Conservation (phyloP, 202 grass and related monocot genomes). For the Musa balbisiana region DNA sequence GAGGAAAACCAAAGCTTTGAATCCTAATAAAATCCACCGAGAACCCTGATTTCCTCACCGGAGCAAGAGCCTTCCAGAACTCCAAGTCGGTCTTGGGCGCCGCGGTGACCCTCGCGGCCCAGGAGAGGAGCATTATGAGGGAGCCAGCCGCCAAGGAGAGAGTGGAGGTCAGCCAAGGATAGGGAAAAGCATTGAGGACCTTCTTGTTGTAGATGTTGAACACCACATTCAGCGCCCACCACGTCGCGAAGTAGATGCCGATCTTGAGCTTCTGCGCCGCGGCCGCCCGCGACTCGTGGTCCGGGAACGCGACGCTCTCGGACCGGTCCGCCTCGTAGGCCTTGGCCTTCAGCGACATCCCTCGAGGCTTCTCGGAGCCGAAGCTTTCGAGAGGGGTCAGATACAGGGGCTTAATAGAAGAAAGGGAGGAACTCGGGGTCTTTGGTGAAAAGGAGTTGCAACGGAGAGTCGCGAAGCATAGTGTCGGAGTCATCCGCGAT, state of each 20-base stretch:
- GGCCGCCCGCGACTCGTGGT: neutral
- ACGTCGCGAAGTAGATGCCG: neutral
- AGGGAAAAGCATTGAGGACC: neutral
- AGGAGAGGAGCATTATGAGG: slow-evolving; percentile 1
- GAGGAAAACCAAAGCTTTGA: neutral
- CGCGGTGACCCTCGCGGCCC: neutral
- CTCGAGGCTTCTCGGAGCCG: neutral
- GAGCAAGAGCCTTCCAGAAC: neutral
- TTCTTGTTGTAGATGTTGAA: slow-evolving; percentile 6
- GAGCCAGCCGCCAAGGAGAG: neutral
- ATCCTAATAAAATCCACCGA: neutral
- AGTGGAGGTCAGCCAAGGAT: neutral
- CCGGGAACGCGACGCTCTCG: neutral
- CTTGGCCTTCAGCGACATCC: neutral
- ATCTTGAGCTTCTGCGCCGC: neutral
- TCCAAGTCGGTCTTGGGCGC: neutral
- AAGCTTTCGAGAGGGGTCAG: neutral
- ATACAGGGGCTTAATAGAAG: neutral
- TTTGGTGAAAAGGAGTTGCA: neutral
- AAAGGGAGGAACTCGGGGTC: neutral
- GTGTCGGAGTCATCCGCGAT: too few species aligned
- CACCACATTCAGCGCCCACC: slow-evolving; percentile 1
- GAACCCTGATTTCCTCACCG: neutral
- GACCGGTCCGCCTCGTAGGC: neutral
- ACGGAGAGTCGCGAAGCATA: neutral